phyloP scores from a whole-genome alignment of 208 protist species.

The Crithidia expoeki region DNA sequence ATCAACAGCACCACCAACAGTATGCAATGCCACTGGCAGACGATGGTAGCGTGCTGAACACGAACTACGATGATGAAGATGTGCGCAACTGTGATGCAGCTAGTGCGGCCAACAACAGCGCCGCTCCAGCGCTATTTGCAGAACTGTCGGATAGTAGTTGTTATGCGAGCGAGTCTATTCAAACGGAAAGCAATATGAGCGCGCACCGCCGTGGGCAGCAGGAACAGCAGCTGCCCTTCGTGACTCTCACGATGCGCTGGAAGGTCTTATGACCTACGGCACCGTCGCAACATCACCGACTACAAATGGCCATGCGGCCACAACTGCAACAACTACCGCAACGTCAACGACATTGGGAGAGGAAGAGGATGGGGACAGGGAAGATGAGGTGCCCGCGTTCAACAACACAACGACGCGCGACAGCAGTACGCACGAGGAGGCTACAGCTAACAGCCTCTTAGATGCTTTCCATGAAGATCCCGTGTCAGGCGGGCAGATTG shows the following conservation, averaged over 20 bases:
- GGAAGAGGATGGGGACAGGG: neutral
- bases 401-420: neutral
- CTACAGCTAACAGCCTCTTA: neutral
- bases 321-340: neutral
- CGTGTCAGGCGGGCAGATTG: no score
- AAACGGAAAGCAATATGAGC: neutral
- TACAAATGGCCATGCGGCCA: neutral
- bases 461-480: neutral
- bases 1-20: neutral
- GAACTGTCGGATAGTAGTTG: neutral
- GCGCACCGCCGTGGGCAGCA: neutral
- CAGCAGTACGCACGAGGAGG: slow-evolving; percentile 1
- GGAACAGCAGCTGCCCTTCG: slow-evolving; percentile 21
- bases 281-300: neutral
- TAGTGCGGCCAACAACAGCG: no score
- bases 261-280: neutral
- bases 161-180: neutral
- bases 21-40: neutral
- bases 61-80: neutral
- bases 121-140: neutral
- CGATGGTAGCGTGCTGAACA: neutral
- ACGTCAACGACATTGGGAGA: neutral
- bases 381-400: neutral
- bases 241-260: slow-evolving; percentile 20
- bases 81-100: neutral